A percentile compares a stretch with the other conserved stretches of the same genome.
phyloP scores from a whole-genome alignment of 768 basidiomycete genomes.

The Serendipita sp. region DNA sequence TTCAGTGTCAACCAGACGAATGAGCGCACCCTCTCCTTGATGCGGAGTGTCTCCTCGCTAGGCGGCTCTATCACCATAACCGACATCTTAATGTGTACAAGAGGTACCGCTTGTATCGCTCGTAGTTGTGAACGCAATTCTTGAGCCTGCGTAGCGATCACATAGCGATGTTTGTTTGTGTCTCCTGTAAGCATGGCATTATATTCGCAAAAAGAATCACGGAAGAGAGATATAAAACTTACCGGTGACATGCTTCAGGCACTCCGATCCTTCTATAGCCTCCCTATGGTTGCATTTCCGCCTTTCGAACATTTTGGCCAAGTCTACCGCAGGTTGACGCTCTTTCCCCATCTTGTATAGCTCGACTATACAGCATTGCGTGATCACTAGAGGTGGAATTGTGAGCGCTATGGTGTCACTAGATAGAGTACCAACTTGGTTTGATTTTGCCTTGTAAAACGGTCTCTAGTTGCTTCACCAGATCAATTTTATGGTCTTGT shows the following conservation, averaged over 20 bases:
- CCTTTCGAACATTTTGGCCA: conserved; percentile 87
- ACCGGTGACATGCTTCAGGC: conserved; percentile 72
- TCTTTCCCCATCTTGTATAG: conserved; percentile 69
- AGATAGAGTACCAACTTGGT: conserved; percentile 49
- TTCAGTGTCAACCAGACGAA: not conserved
- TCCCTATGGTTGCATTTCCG: conserved; percentile 90
- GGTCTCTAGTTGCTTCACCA: conserved; percentile 53
- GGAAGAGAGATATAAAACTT: conserved; percentile 14
- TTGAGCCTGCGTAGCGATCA: conserved; percentile 70
- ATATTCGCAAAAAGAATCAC: not conserved
- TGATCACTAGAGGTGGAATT: conserved; percentile 62
- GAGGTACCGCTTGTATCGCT: conserved; percentile 64
- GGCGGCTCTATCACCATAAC: conserved; percentile 82
- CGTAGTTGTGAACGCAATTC: conserved; percentile 55
- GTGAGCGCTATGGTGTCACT: not conserved
- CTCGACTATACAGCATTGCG: conserved; percentile 91
- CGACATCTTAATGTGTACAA: conserved; percentile 80
- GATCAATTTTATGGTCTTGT: conserved; percentile 52
- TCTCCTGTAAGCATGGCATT: conserved; percentile 31
- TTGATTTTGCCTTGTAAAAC: conserved; percentile 82
- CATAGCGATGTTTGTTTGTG: conserved; percentile 83
- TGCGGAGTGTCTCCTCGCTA: conserved; percentile 53
- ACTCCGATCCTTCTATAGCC: conserved; percentile 70
- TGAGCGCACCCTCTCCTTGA: conserved; percentile 42
- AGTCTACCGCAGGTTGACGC: conserved; percentile 61